Base-by-base conservation (phyloP, 441 rosid genomes). In the Brassica balearica region DNA sequence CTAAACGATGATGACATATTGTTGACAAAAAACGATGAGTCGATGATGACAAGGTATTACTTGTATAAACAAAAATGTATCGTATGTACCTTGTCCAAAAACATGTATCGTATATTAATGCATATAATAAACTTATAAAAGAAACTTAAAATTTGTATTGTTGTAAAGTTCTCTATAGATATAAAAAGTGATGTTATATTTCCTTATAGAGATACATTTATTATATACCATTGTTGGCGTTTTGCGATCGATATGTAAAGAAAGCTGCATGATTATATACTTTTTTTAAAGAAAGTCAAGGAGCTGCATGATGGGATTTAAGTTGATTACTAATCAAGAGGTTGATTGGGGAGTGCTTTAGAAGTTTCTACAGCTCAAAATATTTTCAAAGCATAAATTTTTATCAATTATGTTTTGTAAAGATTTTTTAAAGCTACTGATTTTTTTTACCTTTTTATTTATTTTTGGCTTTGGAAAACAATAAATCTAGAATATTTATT, bases 161-260 rank as follows among this genome's bases (percentile, higher is more conserved):
- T 15, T 36, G 51, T 10, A 32, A 10, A 17, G 2, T 65, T 36
- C 14, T 34, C n/a, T 9, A 23, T 2, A 23, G 27, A 3, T 3
- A 3, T 23, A 23, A 58, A 38, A 14, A 20, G 20, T 68, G 73
- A 67, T 58, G 59, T 27, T 58, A 15, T 66, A 67, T 66, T 60
- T 68, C 14, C 62, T 19, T 25, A 55, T 56, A 55, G 15, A 66
- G 66, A 25, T 65, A 25, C 72, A 55, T 10, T 20, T 17, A 56
- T 36, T 14, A 22, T 27, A 25, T 11, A 61, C 38, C 36, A 17
- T 46, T 67, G 59, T n/a, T 68, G 19, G 20, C 56, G 2, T 51
- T 51, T n/a, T 46, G 20, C 6, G 53, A 12, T 70, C 19, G 19
- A 17, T 69, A 23, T 23, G 27, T 36, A 36, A 36, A 19, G 19